These are phyloP conservation scores for Boletus mariae DNA, from an alignment of 1,284 basidiomycete genomes.

Conservation along the genomic window DNA sequence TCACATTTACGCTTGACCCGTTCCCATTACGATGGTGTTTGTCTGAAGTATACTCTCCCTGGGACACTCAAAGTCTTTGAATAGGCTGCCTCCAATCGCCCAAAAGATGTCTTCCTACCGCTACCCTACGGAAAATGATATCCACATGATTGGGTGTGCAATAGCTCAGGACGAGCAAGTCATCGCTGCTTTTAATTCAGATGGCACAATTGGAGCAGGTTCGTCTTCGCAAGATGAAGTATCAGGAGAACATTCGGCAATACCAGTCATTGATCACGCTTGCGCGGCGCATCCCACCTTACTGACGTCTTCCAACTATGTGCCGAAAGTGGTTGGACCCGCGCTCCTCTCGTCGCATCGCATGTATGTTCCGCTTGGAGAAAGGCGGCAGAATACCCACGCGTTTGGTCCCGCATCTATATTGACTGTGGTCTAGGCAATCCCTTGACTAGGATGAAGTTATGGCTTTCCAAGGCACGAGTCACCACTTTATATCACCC, in stretches of 20 bases:
- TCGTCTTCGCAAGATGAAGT: slow-evolving; percentile 22
- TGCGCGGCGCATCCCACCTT: slow-evolving; percentile 53
- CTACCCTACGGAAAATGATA: slow-evolving; percentile 29
- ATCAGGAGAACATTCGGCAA: slow-evolving; percentile 40
- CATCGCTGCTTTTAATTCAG: slow-evolving; percentile 40
- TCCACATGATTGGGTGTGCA: slow-evolving; percentile 28
- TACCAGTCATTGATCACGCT: slow-evolving; percentile 47
- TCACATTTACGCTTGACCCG: slow-evolving; percentile 10
- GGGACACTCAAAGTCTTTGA: not conserved
- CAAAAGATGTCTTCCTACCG: slow-evolving; percentile 20
- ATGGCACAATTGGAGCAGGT: slow-evolving; percentile 41
- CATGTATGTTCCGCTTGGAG: slow-evolving; percentile 63
- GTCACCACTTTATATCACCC: slow-evolving; percentile 43
- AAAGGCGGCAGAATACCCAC: slow-evolving; percentile 46
- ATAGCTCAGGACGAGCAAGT: slow-evolving; percentile 41
- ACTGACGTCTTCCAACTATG: slow-evolving; percentile 53
- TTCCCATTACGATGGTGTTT: not conserved
- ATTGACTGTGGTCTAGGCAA: slow-evolving; percentile 46
- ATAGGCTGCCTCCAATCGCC: slow-evolving; percentile 12
- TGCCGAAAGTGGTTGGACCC: slow-evolving; percentile 49
- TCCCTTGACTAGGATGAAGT: slow-evolving; percentile 40
- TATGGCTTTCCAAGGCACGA: slow-evolving; percentile 51
- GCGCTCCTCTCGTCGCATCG: slow-evolving; percentile 52
- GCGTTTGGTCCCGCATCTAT: slow-evolving; percentile 57
- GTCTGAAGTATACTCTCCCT: too few relatives aligned